phyloP scores from a whole-genome alignment of 352 stramenopile species.

The Plasmopara halstedii region DNA sequence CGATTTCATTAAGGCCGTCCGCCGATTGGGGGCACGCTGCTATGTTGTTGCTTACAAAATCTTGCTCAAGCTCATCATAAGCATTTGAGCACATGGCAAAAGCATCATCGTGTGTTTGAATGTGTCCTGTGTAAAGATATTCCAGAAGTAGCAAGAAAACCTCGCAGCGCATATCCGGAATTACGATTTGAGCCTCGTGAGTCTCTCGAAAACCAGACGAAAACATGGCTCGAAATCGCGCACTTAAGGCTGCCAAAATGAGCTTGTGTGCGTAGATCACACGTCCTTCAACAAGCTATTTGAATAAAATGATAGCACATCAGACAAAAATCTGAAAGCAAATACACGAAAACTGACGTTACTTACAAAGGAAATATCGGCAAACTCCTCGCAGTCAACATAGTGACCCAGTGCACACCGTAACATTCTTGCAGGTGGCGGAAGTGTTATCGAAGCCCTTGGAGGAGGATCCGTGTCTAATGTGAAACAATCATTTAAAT shows the following conservation, averaged over 20 bases:
- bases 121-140: conserved; percentile 91
- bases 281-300: conserved; percentile 85
- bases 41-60: conserved; percentile 20
- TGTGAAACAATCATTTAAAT: conserved; percentile 93
- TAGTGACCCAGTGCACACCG: conserved; percentile 81
- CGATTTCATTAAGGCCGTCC: conserved; percentile 28
- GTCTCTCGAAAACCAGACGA: conserved; percentile 88
- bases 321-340: not conserved
- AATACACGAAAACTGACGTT: not conserved
- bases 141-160: conserved; percentile 90
- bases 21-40: conserved; percentile 12
- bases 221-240: conserved; percentile 94
- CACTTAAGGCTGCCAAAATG: conserved; percentile 88
- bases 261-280: conserved; percentile 92
- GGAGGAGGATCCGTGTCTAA: conserved; percentile 92
- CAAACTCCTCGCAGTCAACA: conserved; percentile 91
- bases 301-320: conserved; percentile 1
- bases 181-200: conserved; percentile 72
- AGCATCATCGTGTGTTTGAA: conserved; percentile 26
- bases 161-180: conserved; percentile 85
- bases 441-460: conserved; percentile 68
- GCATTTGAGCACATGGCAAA: conserved; percentile 15
- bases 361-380: conserved; percentile 91
- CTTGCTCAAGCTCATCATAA: conserved; percentile 7
- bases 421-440: conserved; percentile 54